Base-by-base conservation (phyloP, 2,329 filamentous ascomycete species). In the Neonectria neomacrospora region DNA sequence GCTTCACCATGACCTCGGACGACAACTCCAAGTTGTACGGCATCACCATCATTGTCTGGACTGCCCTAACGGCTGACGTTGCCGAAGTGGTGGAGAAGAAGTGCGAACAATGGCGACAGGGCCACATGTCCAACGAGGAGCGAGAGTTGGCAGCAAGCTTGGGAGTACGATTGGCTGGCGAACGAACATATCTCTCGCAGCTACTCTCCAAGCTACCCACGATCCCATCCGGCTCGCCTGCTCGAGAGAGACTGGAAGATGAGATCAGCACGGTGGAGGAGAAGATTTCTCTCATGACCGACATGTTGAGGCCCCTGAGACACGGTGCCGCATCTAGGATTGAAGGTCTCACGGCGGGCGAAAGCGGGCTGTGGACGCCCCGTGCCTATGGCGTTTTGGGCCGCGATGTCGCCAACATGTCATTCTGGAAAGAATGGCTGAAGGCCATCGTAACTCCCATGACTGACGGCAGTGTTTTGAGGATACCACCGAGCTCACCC, bases 341-440 rank as follows among this genome's bases (percentile, higher is more conserved):
- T 65, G 96, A 99, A 76, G 96, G 96, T 20, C 83, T 99, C 65
- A 98, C 95, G 0, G 93, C 96, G 68, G 94, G 95, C 45, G 96
- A 98, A 76, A 97, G 93, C 56, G 96, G 95, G 2, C 89, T 98
- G 64, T 99, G 96, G 96, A 94, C 93, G 54, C 96, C 96, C 18
- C 87, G 96, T 67, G 94, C 95, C 1, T 99, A 97, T 75, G 96
- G 96, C 62, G 90, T 99, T 65, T 84, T 99, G 66, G 96, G 96
- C 34, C 87, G 92, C 66, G 96, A 99, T 76, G 85, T 85, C 12
- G 90, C 89, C 64, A 87, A 96, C 80, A 94, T 94, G 67, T 88
- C 89, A 32, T 98, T 99, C 80, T 99, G 95, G 94, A 98, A 98
- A 78, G 96, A 99, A 77, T 99, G 96, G 96, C 86, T 99, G 51